These are phyloP conservation scores for Lipomyces starkeyi DNA, from an alignment of 805 yeast genomes.

Conservation along the genomic window DNA sequence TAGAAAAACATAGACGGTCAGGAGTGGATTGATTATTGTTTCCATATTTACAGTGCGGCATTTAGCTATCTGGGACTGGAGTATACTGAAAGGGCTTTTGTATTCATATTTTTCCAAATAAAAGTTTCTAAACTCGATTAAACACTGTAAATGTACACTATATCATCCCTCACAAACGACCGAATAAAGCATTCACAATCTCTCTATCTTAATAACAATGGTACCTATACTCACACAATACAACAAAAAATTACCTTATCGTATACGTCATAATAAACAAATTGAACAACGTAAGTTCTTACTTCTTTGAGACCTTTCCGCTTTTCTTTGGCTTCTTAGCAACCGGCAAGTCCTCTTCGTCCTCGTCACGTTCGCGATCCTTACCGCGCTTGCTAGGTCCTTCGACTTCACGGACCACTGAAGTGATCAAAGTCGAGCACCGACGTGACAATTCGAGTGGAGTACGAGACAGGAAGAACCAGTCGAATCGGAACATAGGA, in stretches of 20 bases:
- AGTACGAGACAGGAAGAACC: slow-evolving; percentile 81
- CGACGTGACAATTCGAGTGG: slow-evolving; percentile 81
- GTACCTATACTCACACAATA: not conserved
- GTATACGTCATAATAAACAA: not conserved
- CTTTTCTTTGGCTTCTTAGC: slow-evolving; percentile 28
- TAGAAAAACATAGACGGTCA: not conserved
- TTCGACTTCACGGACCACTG: slow-evolving; percentile 74
- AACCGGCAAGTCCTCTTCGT: slow-evolving; percentile 23
- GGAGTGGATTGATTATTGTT: not conserved
- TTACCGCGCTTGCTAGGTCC: slow-evolving; percentile 41
- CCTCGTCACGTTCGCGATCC: slow-evolving; percentile 31
- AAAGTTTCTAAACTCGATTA: not conserved
- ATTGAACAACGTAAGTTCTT: not conserved
- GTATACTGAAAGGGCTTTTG: not conserved
- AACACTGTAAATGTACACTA: not conserved
- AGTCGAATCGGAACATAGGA: slow-evolving; percentile 84
- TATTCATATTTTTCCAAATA: not conserved
- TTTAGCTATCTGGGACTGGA: not conserved
- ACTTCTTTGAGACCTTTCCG: not conserved
- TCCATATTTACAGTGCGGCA: not conserved
- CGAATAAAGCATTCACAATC: not conserved
- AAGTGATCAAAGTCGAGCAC: slow-evolving; percentile 75
- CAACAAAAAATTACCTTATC: not conserved
- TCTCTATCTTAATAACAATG: not conserved
- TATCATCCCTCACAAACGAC: not conserved